Conservation (phyloP, 495 filamentous ascomycete genomes). For the Hyaloscypha variabilis region DNA sequence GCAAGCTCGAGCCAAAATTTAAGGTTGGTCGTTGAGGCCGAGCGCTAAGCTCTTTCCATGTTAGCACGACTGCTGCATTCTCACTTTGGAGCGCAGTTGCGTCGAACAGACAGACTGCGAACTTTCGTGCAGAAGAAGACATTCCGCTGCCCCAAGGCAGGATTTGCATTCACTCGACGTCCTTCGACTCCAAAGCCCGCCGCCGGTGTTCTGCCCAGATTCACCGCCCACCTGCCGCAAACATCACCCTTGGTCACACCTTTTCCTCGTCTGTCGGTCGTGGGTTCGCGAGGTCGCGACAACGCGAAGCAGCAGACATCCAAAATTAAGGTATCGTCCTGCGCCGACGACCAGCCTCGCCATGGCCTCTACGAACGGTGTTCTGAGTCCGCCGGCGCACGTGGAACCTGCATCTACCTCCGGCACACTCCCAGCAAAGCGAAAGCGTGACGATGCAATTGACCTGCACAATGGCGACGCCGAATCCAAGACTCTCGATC, state of each 20-base stretch:
- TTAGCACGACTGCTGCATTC: not conserved
- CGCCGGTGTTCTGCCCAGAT: constrained; percentile 4
- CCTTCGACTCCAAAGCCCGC: not conserved
- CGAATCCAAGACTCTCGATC: constrained; percentile 29
- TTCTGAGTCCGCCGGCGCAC: constrained; percentile 16
- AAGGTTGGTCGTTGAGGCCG: not conserved
- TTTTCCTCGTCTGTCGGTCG: constrained; percentile 17
- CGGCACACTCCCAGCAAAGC: constrained; percentile 44
- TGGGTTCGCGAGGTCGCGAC: constrained; percentile 29
- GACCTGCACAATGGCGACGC: constrained; percentile 34
- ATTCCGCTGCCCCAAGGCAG: not conserved
- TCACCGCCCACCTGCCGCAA: not conserved
- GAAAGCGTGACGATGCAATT: constrained; percentile 55
- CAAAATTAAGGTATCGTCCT: constrained; percentile 1
- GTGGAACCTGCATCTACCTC: constrained; percentile 21
- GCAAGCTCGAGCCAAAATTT: not conserved
- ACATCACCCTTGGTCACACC: constrained; percentile 18
- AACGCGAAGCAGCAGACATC: constrained; percentile 20
- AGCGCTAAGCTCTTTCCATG: not conserved
- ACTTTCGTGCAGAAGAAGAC: not conserved
- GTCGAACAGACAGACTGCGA: not conserved
- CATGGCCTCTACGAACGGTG: constrained; percentile 33
- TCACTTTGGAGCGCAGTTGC: not conserved
- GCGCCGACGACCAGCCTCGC: constrained; percentile 12
- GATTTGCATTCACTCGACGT: not conserved